Evolutionary conservation across 2,329 filamentous ascomycete genomes (phyloP), one percentile per base, ranked within the genome.

Genomic region (Pseudogymnoascus sp.): DNA sequence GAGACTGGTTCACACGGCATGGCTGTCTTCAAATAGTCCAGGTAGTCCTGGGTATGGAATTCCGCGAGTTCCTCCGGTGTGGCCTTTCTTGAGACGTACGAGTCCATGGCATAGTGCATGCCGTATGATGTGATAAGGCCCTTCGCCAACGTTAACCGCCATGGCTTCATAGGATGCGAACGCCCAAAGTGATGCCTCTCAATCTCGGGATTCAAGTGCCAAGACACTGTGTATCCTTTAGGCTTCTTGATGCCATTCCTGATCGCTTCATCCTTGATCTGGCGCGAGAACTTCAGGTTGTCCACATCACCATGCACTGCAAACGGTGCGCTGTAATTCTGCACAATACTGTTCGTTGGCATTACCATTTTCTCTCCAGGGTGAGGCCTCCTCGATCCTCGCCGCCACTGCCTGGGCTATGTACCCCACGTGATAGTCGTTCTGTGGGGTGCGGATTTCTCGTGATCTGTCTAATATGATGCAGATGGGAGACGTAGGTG

Each of bases 141-240:
- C 75, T 99, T 97, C 63, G 95, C 96, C 63, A 99, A 82, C 14
- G 93, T 97, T 67, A 99, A 80, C 37, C 95, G 90, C 93, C 95
- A 97, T 64, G 95, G 95, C 76, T 99, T 99, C 95, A 99, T 99
- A 19, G 95, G 95, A 79, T 99, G 95, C 8, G 91, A 93, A 77
- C 91, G 89, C 68, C 95, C 95, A 75, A 99, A 99, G 76, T 99
- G 95, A 76, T 97, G 93, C 73, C 90, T 89, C 78, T 99, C 95
- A 74, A 97, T 96, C 65, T 91, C 87, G 1, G 93, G 90, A 72
- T 97, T 97, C 77, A 92, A 91, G 75, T 99, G 95, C 77, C 93
- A 97, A 8, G 93, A 97, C 56, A 99, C 93, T 33, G 84, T 92
- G 77, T 96, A 93, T 69, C 92, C 93, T 72, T 89, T 87, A 1